Conservation (phyloP, 192 early-diverging fungal genomes). For the Coemansia sp. region DNA sequence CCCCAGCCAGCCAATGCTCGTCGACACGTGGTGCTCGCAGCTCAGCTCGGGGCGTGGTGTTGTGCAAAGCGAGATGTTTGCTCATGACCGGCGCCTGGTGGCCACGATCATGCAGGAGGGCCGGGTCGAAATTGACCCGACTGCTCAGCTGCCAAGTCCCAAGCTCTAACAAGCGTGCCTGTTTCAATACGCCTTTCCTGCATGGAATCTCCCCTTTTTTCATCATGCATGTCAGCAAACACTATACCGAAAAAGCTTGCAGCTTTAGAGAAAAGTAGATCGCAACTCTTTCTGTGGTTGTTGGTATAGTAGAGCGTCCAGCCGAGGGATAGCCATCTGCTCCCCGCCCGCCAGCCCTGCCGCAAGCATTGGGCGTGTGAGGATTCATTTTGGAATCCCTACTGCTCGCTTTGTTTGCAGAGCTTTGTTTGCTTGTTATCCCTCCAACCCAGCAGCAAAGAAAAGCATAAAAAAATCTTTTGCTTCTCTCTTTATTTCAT, state of each 20-base stretch:
- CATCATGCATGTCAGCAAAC: slow-evolving; percentile 2
- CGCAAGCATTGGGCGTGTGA: too few relatives aligned
- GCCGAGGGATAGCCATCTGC: too few relatives aligned
- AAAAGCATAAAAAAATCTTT: too few relatives aligned
- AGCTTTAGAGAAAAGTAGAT: not conserved
- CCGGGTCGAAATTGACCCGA: slow-evolving; percentile 14
- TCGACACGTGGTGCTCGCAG: slow-evolving; percentile 19
- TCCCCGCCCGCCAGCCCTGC: too few relatives aligned
- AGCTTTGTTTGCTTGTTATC: not conserved
- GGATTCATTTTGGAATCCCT: not conserved
- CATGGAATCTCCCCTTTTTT: not conserved
- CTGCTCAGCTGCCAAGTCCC: slow-evolving; percentile 7
- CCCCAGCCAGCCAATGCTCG: slow-evolving; percentile 6
- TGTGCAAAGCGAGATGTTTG: slow-evolving; percentile 22
- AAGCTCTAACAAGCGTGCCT: slow-evolving; percentile 12
- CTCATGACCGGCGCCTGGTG: slow-evolving; percentile 11
- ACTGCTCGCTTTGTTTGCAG: slow-evolving; percentile 1
- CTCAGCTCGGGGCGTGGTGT: slow-evolving; percentile 19
- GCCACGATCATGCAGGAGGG: slow-evolving; percentile 27
- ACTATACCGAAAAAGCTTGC: too few relatives aligned
- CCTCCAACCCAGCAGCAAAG: too few relatives aligned
- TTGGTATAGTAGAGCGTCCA: too few relatives aligned
- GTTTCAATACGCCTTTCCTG: too few relatives aligned
- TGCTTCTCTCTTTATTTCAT: not conserved
- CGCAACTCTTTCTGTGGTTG: too few relatives aligned